Evolutionary conservation across 371 early-diverging fungal genomes (phyloP).

Genomic region (Neoconidiobolus thromboides): DNA sequence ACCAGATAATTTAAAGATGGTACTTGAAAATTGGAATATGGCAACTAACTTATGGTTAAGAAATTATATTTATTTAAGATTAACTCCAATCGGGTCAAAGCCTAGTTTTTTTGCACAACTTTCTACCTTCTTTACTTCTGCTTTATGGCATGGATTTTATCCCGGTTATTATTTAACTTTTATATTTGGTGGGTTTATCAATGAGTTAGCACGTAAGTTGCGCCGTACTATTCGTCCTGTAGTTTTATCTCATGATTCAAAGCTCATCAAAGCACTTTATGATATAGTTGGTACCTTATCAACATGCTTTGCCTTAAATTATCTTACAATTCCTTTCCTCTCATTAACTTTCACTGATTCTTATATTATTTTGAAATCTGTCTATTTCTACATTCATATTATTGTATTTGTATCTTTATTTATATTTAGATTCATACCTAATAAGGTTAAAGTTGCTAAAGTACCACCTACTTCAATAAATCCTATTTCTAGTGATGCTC

Average conservation of each 20-base stretch:
- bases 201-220: conserved; percentile 12
- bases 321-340: conserved; percentile 47
- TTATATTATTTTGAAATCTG: not conserved
- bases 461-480: no score
- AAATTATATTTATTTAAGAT: conserved; percentile 57
- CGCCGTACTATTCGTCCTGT: conserved; percentile 52
- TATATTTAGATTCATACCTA: no score
- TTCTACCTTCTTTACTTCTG: conserved; percentile 55
- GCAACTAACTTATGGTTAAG: conserved; percentile 74
- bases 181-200: not conserved
- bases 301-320: conserved; percentile 44
- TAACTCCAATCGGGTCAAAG: conserved; percentile 29
- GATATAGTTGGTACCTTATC: conserved; percentile 40
- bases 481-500: no score
- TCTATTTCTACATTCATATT: not conserved
- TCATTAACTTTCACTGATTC: conserved; percentile 25
- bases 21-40: conserved; percentile 73
- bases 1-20: conserved; percentile 41
- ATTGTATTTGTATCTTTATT: not conserved
- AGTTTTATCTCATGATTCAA: conserved; percentile 20
- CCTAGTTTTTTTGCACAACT: conserved; percentile 28
- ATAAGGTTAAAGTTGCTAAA: no score
- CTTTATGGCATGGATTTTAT: conserved; percentile 91
- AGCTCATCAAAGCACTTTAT: conserved; percentile 20
- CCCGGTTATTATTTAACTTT: conserved; percentile 63